Evolutionary conservation across 805 yeast species (phyloP).

Genomic region (Saccharomyces mikatae): DNA sequence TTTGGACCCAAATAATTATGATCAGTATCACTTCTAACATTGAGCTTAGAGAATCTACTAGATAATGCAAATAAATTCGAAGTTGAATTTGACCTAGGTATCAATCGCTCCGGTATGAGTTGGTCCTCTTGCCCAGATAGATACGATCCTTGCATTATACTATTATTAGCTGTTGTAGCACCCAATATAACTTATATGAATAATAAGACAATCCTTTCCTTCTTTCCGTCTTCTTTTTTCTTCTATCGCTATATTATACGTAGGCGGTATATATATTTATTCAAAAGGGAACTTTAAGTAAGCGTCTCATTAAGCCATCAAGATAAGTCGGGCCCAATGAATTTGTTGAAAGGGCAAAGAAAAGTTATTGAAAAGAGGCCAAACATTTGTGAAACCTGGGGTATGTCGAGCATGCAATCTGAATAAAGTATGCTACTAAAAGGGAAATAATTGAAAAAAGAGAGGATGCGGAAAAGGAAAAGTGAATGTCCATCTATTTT

Average conservation of each 20-base stretch:
- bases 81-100: constrained; percentile 6
- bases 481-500: neutral
- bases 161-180: too few species aligned
- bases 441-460: neutral
- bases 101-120: neutral
- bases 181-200: neutral
- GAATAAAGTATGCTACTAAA: neutral
- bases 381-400: neutral
- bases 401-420: neutral
- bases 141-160: neutral
- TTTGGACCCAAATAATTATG: neutral
- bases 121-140: neutral
- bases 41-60: neutral
- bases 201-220: neutral
- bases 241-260: neutral
- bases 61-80: constrained; percentile 3
- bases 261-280: neutral
- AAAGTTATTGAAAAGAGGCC: neutral
- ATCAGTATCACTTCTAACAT: neutral
- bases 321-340: neutral
- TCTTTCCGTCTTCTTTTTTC: neutral
- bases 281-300: neutral
- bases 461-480: neutral
- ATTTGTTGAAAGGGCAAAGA: neutral
- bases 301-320: neutral